A percentile compares a stretch with the other conserved stretches of the same genome.
Conservation (phyloP, 768 basidiomycete species). For the Kwoniella shandongensis region DNA sequence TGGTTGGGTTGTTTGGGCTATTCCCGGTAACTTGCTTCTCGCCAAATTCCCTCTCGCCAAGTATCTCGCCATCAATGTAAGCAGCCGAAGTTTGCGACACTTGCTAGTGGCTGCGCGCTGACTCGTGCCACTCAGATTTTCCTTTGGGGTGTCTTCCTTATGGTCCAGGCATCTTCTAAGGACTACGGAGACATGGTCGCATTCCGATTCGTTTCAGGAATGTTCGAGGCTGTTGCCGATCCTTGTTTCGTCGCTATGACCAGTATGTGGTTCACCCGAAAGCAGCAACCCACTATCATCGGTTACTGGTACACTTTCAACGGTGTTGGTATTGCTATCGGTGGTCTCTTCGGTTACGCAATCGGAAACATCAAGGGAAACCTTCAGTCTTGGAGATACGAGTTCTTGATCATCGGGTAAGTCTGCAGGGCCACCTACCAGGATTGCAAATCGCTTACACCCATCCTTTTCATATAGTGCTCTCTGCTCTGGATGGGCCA, state of each 20-base stretch:
- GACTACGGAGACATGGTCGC: slow-evolving; percentile 53
- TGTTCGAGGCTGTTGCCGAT: slow-evolving; percentile 54
- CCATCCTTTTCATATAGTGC: slow-evolving; percentile 19
- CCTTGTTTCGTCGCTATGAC: slow-evolving; percentile 51
- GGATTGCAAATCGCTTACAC: too few relatives aligned
- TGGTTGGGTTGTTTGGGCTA: slow-evolving; percentile 57
- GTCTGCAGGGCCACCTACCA: neutral
- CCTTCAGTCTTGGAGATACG: slow-evolving; percentile 53
- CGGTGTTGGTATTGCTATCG: slow-evolving; percentile 56
- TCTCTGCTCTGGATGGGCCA: slow-evolving; percentile 45
- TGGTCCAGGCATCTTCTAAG: slow-evolving; percentile 54
- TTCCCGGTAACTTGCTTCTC: slow-evolving; percentile 55
- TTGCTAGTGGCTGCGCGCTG: neutral
- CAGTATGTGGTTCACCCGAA: slow-evolving; percentile 54
- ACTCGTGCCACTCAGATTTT: slow-evolving; percentile 24
- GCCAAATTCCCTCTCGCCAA: slow-evolving; percentile 43
- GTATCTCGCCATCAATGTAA: slow-evolving; percentile 38
- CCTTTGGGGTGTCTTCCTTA: slow-evolving; percentile 56
- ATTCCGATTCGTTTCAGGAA: slow-evolving; percentile 55
- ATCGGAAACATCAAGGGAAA: slow-evolving; percentile 44
- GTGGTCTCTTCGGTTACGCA: slow-evolving; percentile 54
- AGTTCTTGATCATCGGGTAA: slow-evolving; percentile 43
- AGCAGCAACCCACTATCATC: slow-evolving; percentile 55
- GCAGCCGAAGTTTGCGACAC: neutral
- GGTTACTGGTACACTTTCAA: slow-evolving; percentile 55